These are phyloP conservation scores for Colletotrichum gloeosporioides DNA, from an alignment of 2,329 filamentous ascomycete genomes.

Conservation along the genomic window DNA sequence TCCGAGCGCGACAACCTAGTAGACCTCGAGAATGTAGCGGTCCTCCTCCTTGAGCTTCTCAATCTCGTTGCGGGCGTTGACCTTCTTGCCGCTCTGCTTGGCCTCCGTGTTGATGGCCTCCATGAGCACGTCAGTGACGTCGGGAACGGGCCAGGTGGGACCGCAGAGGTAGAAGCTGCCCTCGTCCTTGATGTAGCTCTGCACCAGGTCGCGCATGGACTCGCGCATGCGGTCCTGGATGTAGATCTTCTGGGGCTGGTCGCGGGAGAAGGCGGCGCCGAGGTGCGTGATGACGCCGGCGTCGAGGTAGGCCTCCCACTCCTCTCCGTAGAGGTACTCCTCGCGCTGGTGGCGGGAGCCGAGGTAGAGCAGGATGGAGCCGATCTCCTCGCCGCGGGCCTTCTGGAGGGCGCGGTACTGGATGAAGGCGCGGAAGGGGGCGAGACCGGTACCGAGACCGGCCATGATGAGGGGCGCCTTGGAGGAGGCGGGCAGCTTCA, in stretches of 20 bases:
- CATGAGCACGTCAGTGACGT: constrained; percentile 92
- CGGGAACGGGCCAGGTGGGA: constrained; percentile 97
- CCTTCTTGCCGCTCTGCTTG: constrained; percentile 74
- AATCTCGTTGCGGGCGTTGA: constrained; percentile 88
- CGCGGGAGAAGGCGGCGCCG: constrained; percentile 92
- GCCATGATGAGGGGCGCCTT: constrained; percentile 98
- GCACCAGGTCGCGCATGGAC: constrained; percentile 79
- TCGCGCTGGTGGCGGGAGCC: constrained; percentile 96
- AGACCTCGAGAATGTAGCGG: constrained; percentile 95
- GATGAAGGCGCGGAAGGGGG: constrained; percentile 98
- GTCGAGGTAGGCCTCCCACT: constrained; percentile 98
- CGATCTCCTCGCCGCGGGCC: constrained; percentile 94
- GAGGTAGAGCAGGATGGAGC: constrained; percentile 92
- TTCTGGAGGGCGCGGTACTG: constrained; percentile 99
- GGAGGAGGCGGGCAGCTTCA: constrained; percentile 92
- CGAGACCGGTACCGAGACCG: constrained; percentile 95
- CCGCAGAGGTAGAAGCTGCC: constrained; percentile 97
- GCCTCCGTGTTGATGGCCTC: constrained; percentile 86
- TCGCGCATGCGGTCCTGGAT: constrained; percentile 98
- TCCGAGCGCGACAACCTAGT: constrained; percentile 57
- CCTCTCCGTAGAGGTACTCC: constrained; percentile 98
- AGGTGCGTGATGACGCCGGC: constrained; percentile 94
- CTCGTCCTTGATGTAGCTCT: constrained; percentile 86
- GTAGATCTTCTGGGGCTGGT: constrained; percentile 98
- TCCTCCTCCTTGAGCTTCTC: constrained; percentile 95